phyloP scores from a whole-genome alignment of 2,329 filamentous ascomycete species.

The Parascedosporium putredinis region DNA sequence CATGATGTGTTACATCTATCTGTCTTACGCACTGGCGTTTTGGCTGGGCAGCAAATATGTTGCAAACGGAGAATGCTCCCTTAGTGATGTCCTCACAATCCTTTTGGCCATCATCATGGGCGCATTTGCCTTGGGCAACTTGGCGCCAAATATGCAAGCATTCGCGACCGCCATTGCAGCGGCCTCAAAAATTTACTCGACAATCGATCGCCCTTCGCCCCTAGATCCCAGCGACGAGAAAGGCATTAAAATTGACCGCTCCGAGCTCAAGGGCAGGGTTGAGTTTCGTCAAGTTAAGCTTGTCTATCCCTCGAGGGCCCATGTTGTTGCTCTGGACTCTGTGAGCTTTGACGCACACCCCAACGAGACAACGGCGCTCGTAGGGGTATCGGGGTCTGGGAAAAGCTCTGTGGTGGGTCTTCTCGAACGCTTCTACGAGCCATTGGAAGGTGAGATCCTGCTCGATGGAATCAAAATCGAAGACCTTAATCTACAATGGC shows the following conservation, averaged over 20 bases:
- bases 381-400: slow-evolving; percentile 47
- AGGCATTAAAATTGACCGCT: slow-evolving; percentile 16
- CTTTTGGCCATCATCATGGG: slow-evolving; percentile 75
- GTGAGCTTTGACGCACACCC: slow-evolving; percentile 30
- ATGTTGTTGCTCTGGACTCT: slow-evolving; percentile 25
- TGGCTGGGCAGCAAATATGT: slow-evolving; percentile 67
- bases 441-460: slow-evolving; percentile 30
- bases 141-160: slow-evolving; percentile 66
- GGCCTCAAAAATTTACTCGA: slow-evolving; percentile 71
- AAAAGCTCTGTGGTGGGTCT: slow-evolving; percentile 49
- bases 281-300: slow-evolving; percentile 32
- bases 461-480: slow-evolving; percentile 32
- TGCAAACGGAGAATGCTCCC: slow-evolving; percentile 47
- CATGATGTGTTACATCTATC: slow-evolving; percentile 65
- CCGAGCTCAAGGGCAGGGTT: slow-evolving; percentile 24
- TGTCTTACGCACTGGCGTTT: slow-evolving; percentile 69
- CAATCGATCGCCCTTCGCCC: slow-evolving; percentile 58
- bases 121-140: slow-evolving; percentile 69
- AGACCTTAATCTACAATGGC: slow-evolving; percentile 38
- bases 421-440: slow-evolving; percentile 49
- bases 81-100: slow-evolving; percentile 63
- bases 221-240: slow-evolving; percentile 56
- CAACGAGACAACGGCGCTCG: slow-evolving; percentile 42
- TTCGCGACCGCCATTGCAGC: slow-evolving; percentile 70
- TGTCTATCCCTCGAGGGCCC: slow-evolving; percentile 39